These are phyloP conservation scores for Venturia oleaginea DNA, from an alignment of 2,329 filamentous ascomycete species.

Conservation along the genomic window DNA sequence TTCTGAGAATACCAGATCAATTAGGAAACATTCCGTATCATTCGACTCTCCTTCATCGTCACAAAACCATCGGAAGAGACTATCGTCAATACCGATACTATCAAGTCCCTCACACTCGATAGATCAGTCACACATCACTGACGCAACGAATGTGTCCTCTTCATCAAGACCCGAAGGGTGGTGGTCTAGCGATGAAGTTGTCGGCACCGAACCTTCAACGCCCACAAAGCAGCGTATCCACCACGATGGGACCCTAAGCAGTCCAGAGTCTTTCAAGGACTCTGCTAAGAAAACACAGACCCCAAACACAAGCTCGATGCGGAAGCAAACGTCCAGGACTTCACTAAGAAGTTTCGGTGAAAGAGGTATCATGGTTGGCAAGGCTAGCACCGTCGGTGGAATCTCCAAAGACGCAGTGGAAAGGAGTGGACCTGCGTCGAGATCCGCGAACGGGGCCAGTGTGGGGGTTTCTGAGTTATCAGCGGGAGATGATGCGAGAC, in stretches of 20 bases:
- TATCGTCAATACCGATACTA: neutral
- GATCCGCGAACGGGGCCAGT: neutral
- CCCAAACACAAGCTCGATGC: neutral
- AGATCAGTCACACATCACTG: neutral
- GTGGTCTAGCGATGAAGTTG: constrained; percentile 14
- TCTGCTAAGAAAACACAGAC: neutral
- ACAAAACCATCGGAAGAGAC: neutral
- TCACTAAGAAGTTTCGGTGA: constrained; percentile 1
- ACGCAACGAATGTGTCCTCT: neutral
- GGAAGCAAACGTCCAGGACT: neutral
- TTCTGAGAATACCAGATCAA: constrained; percentile 5
- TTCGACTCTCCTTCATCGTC: neutral
- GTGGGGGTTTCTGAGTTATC: neutral
- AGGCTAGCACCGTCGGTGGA: constrained; percentile 2
- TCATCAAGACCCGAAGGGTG: constrained; percentile 12
- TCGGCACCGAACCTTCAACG: constrained; percentile 9
- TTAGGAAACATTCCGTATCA: neutral
- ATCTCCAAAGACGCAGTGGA: constrained; percentile 4
- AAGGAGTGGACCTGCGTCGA: neutral
- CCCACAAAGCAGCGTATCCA: neutral
- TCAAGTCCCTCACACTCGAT: neutral
- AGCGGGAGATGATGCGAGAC: neutral
- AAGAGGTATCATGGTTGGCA: constrained; percentile 9
- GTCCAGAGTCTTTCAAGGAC: neutral
- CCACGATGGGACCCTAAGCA: neutral